Evolutionary conservation across 2,329 filamentous ascomycete genomes (phyloP), one percentile per base, ranked within the genome.

Genomic region (Didymosphaeria variabile): DNA sequence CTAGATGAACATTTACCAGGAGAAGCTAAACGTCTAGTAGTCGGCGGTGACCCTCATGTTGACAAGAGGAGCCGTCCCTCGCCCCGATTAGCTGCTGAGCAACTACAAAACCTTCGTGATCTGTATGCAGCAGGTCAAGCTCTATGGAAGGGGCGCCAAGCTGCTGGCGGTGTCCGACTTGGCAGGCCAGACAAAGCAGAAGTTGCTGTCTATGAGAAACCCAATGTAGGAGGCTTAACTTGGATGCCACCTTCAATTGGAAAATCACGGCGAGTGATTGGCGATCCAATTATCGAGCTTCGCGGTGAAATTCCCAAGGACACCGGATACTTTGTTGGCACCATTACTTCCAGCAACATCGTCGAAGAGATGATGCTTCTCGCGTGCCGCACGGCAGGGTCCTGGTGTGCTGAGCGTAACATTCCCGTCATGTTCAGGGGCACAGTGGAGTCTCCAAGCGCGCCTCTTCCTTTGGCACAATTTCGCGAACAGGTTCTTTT

Each of bases 351-450:
- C 3, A 69, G 44, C 21, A 70, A 77, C 26, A 73, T 79, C 62
- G 70, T 76, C 2, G 70, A 72, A 52, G 75, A 79, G 59, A 69
- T 77, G 60, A 90, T 90, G 87, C 75, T 87, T 60, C 72, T 89
- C 23, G 86, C 84, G 17, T 81, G 82, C 57, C 80, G 83, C 52
- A 75, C 83, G n/a, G 82, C 81, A 8, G 85, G 80, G 15, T 67
- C 72, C 13, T 88, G 84, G 84, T 85, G 83, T 65, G 72, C 75
- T n/a, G 81, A 84, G 45, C 79, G 85, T 19, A 73, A 79, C 8
- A 82, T 87, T 31, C 85, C 86, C 0, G 78, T 80, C 49, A 79
- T 85, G 53, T 87, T 81, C 67, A 75, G 81, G 63, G 83, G 83
- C 67, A 76, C 74, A 4, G 58, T 77, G 4, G 66, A 71, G 31